Evolutionary conservation across 306 rosid genomes (phyloP).

Genomic region (Phaseolus lunatus): DNA sequence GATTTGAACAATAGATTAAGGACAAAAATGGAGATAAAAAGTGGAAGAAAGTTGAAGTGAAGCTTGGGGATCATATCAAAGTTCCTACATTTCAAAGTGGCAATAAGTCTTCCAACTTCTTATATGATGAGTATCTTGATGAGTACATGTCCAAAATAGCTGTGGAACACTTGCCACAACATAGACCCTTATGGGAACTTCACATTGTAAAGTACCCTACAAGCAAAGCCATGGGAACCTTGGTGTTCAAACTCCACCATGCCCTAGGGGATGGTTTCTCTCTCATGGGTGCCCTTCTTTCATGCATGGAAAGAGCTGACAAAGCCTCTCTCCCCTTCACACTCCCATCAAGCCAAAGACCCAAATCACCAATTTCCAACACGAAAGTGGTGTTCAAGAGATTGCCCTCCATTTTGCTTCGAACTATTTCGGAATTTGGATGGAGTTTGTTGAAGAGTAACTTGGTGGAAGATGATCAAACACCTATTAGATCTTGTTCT

Average conservation of each 20-base stretch:
- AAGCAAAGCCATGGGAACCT: conserved; percentile 46
- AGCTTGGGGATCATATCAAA: conserved; percentile 55
- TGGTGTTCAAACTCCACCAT: conserved; percentile 64
- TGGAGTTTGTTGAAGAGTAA: conserved; percentile 53
- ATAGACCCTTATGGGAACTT: conserved; percentile 62
- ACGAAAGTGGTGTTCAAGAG: neutral
- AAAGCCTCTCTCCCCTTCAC: conserved; percentile 63
- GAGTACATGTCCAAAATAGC: conserved; percentile 53
- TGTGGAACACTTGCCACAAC: conserved; percentile 44
- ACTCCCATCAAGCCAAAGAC: conserved; percentile 46
- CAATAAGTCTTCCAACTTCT: conserved; percentile 26
- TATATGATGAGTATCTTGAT: conserved; percentile 52
- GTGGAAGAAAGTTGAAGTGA: conserved; percentile 64
- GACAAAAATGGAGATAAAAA: conserved; percentile 46
- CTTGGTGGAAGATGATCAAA: conserved; percentile 55
- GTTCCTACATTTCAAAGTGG: conserved; percentile 43
- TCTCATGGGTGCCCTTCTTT: conserved; percentile 64
- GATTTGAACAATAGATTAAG: conserved; percentile 38
- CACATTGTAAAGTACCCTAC: conserved; percentile 63
- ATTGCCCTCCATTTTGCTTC: conserved; percentile 34
- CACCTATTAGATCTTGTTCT: conserved; percentile 57
- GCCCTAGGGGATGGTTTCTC: conserved; percentile 73
- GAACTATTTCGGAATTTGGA: conserved; percentile 47
- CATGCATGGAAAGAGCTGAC: conserved; percentile 59
- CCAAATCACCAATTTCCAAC: conserved; percentile 1